Conservation (phyloP, 108 stramenopile species). For the Stephanodiscus triporus region DNA sequence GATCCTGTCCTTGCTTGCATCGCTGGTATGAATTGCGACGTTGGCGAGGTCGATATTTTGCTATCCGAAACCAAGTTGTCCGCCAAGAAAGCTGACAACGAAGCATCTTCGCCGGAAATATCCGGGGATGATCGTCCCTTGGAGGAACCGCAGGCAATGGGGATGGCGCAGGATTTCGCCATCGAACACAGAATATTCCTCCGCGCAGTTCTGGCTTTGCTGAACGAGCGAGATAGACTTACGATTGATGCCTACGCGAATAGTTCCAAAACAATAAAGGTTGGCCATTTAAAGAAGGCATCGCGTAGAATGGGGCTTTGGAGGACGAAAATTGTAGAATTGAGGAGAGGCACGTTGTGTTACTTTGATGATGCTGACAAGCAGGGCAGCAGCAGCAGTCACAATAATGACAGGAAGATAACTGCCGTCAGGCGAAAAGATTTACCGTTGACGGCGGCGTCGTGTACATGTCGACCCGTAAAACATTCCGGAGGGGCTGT, state of each 20-base stretch:
- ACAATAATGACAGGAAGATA: background rate
- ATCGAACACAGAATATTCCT: conserved; percentile 84
- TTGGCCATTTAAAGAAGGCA: conserved; percentile 78
- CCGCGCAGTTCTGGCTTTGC: conserved; percentile 61
- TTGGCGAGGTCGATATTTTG: background rate
- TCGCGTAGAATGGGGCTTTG: conserved; percentile 78
- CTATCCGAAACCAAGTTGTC: conserved; percentile 11
- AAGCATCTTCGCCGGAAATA: background rate
- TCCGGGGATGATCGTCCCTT: background rate
- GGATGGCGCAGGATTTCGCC: conserved; percentile 54
- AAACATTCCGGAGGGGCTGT: conserved; percentile 53
- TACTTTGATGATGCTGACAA: conserved; percentile 62
- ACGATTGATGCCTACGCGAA: conserved; percentile 58
- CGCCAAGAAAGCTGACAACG: background rate
- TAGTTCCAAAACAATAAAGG: conserved; percentile 64
- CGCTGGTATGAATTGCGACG: background rate
- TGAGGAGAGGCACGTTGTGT: conserved; percentile 74
- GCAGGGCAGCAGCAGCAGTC: background rate
- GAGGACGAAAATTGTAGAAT: conserved; percentile 83
- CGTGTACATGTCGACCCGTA: conserved; percentile 71
- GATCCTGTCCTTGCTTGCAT: background rate
- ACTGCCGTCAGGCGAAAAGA: conserved; percentile 56
- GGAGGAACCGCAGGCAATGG: conserved; percentile 2
- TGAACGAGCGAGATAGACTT: conserved; percentile 68
- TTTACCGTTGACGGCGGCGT: conserved; percentile 57